These are phyloP conservation scores for Rhododendron vialii DNA, from an alignment of 148 eudicot genomes.

Conservation along the genomic window DNA sequence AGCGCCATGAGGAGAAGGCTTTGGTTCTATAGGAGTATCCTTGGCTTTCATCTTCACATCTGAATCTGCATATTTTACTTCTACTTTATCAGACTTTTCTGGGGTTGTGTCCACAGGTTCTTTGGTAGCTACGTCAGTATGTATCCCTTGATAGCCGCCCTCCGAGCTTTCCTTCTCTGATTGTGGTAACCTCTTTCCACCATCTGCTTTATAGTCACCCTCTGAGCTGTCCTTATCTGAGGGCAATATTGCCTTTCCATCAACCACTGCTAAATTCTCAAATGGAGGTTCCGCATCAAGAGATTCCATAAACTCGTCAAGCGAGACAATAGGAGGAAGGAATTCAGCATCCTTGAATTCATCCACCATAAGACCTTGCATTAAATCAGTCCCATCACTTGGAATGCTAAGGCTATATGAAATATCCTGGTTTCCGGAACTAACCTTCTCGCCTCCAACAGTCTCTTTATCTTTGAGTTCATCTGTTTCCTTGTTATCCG, in stretches of 20 bases:
- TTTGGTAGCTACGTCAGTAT: constrained; percentile 29
- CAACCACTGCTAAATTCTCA: constrained; percentile 55
- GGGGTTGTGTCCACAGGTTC: constrained; percentile 16
- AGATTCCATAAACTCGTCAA: constrained; percentile 95
- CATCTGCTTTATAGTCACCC: constrained; percentile 11
- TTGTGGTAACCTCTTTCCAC: not conserved
- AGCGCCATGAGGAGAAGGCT: constrained; percentile 19
- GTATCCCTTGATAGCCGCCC: constrained; percentile 7
- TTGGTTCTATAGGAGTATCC: constrained; percentile 22
- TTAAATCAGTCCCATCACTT: constrained; percentile 71
- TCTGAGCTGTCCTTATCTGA: constrained; percentile 33
- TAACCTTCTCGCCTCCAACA: constrained; percentile 19
- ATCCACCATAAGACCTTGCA: constrained; percentile 89
- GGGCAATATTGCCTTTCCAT: constrained; percentile 19
- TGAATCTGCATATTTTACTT: constrained; percentile 23
- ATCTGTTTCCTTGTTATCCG: constrained; percentile 27
- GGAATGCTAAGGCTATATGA: constrained; percentile 65
- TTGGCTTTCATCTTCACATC: constrained; percentile 24
- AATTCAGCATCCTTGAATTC: constrained; percentile 66
- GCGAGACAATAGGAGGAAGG: constrained; percentile 88
- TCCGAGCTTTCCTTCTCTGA: constrained; percentile 33
- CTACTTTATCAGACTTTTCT: constrained; percentile 23
- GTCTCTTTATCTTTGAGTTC: constrained; percentile 21
- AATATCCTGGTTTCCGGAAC: constrained; percentile 31
- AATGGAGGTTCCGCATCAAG: constrained; percentile 92